Evolutionary conservation across 2,329 filamentous ascomycete species (phyloP), one percentile per base, ranked within the genome.

Genomic region (Neoascochyta sp.): DNA sequence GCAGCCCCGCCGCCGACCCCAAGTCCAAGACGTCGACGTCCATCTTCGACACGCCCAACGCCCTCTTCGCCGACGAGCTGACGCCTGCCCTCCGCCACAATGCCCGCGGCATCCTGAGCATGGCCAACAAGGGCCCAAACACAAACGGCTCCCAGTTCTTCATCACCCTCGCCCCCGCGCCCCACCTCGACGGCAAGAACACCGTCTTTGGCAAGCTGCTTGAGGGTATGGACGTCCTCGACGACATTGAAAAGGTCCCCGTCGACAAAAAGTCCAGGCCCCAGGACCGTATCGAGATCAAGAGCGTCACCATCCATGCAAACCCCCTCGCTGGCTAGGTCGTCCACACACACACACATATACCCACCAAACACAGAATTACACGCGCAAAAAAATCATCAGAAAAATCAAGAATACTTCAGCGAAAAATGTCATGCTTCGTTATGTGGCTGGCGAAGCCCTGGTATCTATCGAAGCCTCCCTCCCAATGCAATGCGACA

Each of bases 81-180:
- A 74, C 78, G 19, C 82, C 83, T 0, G 69, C 80, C 0, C 66
- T 88, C 26, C 71, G 76, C 37, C 83, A 88, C 65, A 75, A 80
- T 53, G 71, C 74, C 17, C 74, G 83, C 26, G 83, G 83, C 16
- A 73, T 85, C 27, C 69, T 88, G 12, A 82, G 80, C 48, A 88
- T 88, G 83, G 83, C 83, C 10, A 88, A 88, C 64, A 83, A 83
- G 52, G 83, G 83, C 0, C 78, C 80, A 2, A 74, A 72, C 14
- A 84, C 81, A 22, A 88, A 88, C 54, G 82, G 80, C 10, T 83
- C 77, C 27, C 86, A 93, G 59, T 93, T 92, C 66, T 93, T 89
- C 61, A 70, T 92, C 39, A 78, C 81, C 1, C 83, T 88, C 48
- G 83, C 83, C 37, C 79, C 83, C 45, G 83, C 86, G 15, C 76